Percentiles rank a stretch among this genome's conserved stretches.
These are phyloP conservation scores for Brettanomyces sp. DNA, from an alignment of 805 yeast genomes.

Conservation along the genomic window DNA sequence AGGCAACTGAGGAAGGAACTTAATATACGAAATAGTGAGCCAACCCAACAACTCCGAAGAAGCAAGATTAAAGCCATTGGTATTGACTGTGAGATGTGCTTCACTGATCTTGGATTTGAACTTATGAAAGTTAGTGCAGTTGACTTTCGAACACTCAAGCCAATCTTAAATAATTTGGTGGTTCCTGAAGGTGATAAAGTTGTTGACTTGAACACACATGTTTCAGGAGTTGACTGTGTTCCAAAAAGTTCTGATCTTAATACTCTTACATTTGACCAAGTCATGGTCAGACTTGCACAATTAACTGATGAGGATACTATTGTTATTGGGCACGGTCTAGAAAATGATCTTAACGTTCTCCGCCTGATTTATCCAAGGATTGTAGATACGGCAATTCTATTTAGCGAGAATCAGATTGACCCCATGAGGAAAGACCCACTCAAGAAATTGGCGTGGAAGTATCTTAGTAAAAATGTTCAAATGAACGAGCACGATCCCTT, in stretches of 20 bases:
- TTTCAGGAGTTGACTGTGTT: constrained; percentile 71
- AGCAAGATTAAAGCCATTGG: constrained; percentile 51
- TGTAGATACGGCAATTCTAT: constrained; percentile 81
- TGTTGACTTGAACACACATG: constrained; percentile 73
- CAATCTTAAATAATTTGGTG: constrained; percentile 61
- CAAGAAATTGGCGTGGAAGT: constrained; percentile 63
- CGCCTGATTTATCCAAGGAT: constrained; percentile 72
- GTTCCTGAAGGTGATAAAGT: constrained; percentile 61
- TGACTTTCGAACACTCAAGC: constrained; percentile 57
- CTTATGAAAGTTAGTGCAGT: constrained; percentile 73
- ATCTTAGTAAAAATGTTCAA: constrained; percentile 69
- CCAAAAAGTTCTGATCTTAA: constrained; percentile 25
- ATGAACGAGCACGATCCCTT: constrained; percentile 83
- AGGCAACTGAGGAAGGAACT: constrained; percentile 5
- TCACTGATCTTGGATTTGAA: constrained; percentile 79
- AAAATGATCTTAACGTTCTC: constrained; percentile 81
- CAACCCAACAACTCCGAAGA: constrained; percentile 13
- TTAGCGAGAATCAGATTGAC: constrained; percentile 34
- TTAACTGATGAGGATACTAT: constrained; percentile 60
- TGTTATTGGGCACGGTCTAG: constrained; percentile 86
- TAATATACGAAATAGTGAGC: constrained; percentile 12
- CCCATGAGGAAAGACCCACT: constrained; percentile 54
- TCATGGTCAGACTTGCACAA: constrained; percentile 36
- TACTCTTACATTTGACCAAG: constrained; percentile 47
- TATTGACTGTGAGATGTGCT: constrained; percentile 95